Evolutionary conservation across 1,284 basidiomycete species (phyloP).

Genomic region (Heterobasidion parviporum): DNA sequence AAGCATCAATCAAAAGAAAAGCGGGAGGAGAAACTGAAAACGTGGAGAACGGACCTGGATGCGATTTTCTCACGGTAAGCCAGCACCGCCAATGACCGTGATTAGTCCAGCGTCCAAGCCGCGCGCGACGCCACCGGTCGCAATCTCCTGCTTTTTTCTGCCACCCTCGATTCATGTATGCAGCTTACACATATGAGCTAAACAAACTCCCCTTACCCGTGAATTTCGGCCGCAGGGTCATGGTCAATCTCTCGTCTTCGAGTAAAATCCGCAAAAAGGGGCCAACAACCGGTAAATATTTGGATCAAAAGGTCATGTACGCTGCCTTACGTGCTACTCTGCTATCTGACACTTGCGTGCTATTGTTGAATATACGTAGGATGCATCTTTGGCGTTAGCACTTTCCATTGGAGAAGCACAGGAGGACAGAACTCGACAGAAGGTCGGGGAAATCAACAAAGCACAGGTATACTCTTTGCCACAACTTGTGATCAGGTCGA

Average conservation of each 20-base stretch:
- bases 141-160: neutral
- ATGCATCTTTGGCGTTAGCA: conserved; percentile 32
- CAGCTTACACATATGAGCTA: neutral
- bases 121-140: neutral
- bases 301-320: conserved; percentile 2
- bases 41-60: too few relatives aligned
- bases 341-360: conserved; percentile 1
- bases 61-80: too few relatives aligned
- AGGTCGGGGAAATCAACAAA: conserved; percentile 25
- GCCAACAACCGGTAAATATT: neutral
- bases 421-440: conserved; percentile 28
- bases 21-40: too few relatives aligned
- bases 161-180: neutral
- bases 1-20: too few relatives aligned
- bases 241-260: neutral
- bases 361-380: conserved; percentile 20
- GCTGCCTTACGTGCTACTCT: conserved; percentile 3
- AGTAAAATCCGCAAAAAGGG: neutral
- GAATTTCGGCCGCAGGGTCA: neutral
- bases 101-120: neutral
- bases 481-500: neutral
- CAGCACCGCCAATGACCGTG: too few relatives aligned
- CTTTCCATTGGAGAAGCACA: conserved; percentile 28
- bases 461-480: conserved; percentile 20
- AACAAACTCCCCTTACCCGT: neutral